phyloP scores from a whole-genome alignment of 805 yeast genomes.

The Ascoidea tarda region DNA sequence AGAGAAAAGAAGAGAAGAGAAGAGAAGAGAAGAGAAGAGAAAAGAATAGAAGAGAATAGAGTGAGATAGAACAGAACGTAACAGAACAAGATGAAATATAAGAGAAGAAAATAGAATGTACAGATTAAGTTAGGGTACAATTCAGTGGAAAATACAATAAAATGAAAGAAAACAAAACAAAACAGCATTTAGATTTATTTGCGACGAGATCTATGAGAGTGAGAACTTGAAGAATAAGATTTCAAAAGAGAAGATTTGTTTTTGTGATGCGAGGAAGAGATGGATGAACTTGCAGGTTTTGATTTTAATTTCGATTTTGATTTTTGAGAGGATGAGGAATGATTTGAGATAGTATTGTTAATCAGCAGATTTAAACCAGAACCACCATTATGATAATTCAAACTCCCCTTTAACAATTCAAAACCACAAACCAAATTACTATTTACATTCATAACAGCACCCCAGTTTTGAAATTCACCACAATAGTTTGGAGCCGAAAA shows the following conservation, averaged over 20 bases:
- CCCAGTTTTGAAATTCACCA: slow-evolving; percentile 50
- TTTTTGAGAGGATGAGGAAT: neutral
- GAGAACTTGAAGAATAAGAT: neutral
- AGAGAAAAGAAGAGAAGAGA: no score
- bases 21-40: no score
- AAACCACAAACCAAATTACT: slow-evolving; percentile 77
- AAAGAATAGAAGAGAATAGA: no score
- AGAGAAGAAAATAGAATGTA: no score
- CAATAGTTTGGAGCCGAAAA: slow-evolving; percentile 85
- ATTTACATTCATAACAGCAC: slow-evolving; percentile 74
- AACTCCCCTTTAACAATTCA: neutral
- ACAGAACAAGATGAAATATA: no score
- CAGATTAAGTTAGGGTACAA: no score
- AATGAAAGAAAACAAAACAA: slow-evolving; percentile 13
- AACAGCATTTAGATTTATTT: slow-evolving; percentile 12
- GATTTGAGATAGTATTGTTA: neutral
- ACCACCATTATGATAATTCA: neutral
- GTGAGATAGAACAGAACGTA: no score
- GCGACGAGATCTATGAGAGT: slow-evolving; percentile 10
- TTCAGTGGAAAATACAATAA: no score
- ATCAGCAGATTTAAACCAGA: neutral
- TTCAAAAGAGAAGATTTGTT: neutral
- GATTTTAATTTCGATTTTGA: no score
- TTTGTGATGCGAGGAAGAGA: neutral
- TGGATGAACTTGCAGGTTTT: neutral